Evolutionary conservation across 2,329 filamentous ascomycete species (phyloP), one percentile per base, ranked within the genome.

Genomic region (Botrytis squamosa): DNA sequence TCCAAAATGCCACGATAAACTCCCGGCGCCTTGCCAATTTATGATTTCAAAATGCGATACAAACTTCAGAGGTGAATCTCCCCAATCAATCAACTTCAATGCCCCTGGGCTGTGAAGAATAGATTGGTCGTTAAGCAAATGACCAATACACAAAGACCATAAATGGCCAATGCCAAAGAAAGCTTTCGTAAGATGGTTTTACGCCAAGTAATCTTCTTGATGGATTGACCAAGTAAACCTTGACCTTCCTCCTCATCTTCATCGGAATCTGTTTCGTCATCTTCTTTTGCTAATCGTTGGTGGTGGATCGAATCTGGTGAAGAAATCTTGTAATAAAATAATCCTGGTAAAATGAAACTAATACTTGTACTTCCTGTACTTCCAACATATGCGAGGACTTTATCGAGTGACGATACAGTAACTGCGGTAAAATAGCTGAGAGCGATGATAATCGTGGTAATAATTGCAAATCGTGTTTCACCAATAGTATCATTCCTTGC

Each of bases 251-350:
- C 85, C 55, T 88, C 88, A 2, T 85, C 86, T 29, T 83, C 84
- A 14, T 86, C 86, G 40, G 86, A 86, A 67, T 92, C 91, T 55
- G 88, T 86, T 76, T 95, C 93, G 78, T 98, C 96, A 77, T 98
- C 94, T 80, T 96, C 94, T 82, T 98, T 98, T 76, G 94, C 85
- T 16, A 98, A 85, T 22, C 92, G 89, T 81, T 97, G 95, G 79
- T 98, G 94, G 76, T 95, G 90, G 42, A 91, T 88, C 63, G 93
- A 95, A 72, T 97, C 92, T 0, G 96, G 96, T 38, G 93, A 90
- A 20, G 94, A 97, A 75, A 99, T 98, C 83, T 98, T 98, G 85
- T 98, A 99, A 83, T 98, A 99, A 83, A 99, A 99, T 6, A 99
- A 84, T 0, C 96, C 96, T 0, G 96, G 96, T 0, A 99, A 87